Percentiles rank a stretch among this genome's conserved stretches.
phyloP scores from a whole-genome alignment of 306 rosid species.

The Pyrus bretschneideri region DNA sequence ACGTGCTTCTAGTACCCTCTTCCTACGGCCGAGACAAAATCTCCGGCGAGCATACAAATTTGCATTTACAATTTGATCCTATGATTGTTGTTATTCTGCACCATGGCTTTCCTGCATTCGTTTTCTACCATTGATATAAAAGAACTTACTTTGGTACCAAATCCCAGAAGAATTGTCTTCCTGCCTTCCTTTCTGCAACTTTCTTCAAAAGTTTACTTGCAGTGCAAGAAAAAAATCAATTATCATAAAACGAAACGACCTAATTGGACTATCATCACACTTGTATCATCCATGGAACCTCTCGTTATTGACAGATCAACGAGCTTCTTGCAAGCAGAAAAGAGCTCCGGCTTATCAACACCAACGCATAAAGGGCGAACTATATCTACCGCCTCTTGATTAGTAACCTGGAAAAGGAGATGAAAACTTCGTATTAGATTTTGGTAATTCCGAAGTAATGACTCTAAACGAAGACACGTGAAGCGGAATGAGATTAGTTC shows the following conservation, averaged over 20 bases:
- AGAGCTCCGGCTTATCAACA: slow-evolving; percentile 18
- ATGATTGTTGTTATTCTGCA: neutral
- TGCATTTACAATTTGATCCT: neutral
- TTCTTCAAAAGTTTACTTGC: slow-evolving; percentile 12
- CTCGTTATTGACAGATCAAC: slow-evolving; percentile 27
- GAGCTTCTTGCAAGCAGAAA: slow-evolving; percentile 41
- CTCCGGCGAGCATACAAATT: neutral
- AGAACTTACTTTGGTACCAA: neutral
- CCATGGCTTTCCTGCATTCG: neutral
- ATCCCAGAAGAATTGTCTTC: neutral
- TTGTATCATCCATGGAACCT: slow-evolving; percentile 47
- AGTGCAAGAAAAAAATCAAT: slow-evolving; percentile 8
- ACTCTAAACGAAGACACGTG: neutral
- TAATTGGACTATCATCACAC: slow-evolving; percentile 39
- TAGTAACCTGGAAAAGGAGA: slow-evolving; percentile 23
- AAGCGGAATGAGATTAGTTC: neutral
- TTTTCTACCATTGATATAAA: too few relatives aligned
- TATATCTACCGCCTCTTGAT: slow-evolving; percentile 45
- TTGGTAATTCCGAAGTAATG: neutral
- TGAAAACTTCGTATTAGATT: neutral
- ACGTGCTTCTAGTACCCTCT: neutral
- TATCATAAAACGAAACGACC: slow-evolving; percentile 13
- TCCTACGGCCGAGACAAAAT: neutral
- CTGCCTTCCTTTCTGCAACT: slow-evolving; percentile 19
- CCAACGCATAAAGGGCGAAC: slow-evolving; percentile 35